Base-by-base conservation (phyloP, 495 filamentous ascomycete genomes). In the Podospora anserina region DNA sequence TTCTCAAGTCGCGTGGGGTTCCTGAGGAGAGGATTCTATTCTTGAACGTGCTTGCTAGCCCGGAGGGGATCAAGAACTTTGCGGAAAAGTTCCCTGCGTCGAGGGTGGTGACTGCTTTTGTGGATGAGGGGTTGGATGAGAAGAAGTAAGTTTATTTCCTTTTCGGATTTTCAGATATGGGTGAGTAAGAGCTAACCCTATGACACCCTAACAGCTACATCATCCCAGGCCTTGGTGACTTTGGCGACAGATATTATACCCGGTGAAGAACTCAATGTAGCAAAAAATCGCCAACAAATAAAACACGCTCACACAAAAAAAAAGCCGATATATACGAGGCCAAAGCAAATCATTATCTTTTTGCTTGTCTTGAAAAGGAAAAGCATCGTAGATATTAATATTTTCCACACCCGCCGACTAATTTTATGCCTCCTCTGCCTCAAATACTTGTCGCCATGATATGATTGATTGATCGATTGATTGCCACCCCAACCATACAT, bases 211-310 rank as follows among this genome's bases (percentile, higher is more conserved):
- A 67, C 75, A 99, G 95, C 72, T 99, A 98, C 76, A 99, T 99
- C 74, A 88, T 96, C 59, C 95, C 95, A 27, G 95, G 95, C 4
- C 85, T 99, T 18, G 95, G 95, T 60, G 95, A 99, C 78, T 99
- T 99, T 78, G 95, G 95, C 54, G 95, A 99, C 76, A 85, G 95
- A 72, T 99, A 94, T 77, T 99, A 98, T 76, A 97, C 95, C 44
- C 87, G 97, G 76, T 99, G 78, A 75, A 71, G 23, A 54, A 59
- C 4, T 57, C 19, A 15, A 27, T 27, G 39, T 23, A 49, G 19
- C n/a, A 32, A 5, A 32, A 32, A 20, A 28, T 16, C 53, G 23
- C 19, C 23, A 23, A 27, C 61, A 68, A 32, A 63, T 62, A 68
- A 57, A 34, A 19, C 30, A 32, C 4, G 23, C 23, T 23, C 11